Evolutionary conservation across 2,329 filamentous ascomycete species (phyloP), one percentile per base, ranked within the genome.

Genomic region (Xylaria polymorpha): DNA sequence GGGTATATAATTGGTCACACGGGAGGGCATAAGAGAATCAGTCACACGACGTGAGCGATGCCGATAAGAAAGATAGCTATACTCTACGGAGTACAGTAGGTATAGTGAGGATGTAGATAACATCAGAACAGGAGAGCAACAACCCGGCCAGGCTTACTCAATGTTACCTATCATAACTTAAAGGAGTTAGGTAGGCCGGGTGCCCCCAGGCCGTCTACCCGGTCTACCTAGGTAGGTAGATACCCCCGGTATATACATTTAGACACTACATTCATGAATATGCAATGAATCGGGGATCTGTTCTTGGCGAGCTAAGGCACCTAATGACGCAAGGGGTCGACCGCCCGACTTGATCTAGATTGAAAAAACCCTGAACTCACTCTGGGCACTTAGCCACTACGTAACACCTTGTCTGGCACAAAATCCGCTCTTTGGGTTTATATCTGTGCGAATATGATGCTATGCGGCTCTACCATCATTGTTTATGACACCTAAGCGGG

Each of bases 241-340:
- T 41, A 41, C 14, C 12, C 12, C 39, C 14, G 39, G 39, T 15
- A 41, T 15, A 41, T 41, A 41, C 14, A 15, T 41, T 14, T 43
- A 43, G 9, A 5, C 18, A 15, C 15, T 18, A 18, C 18, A 43
- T 44, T 8, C 22, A 29, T 25, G 1, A 29, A 50, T 37, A 35
- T 58, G 53, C 56, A 66, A 29, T 51, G 32, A 32, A 6, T 2
- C 15, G 32, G 18, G n/a, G 6, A 3, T 5, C 44, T 48, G 32
- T 59, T n/a, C 22, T 65, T 39, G 37, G 48, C 46, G 32, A 4
- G 57, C 48, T 50, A 66, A 37, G 35, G 35, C 10, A 9, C 35
- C 35, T 37, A 37, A 37, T 66, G 64, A 66, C 64, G 64, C 44
- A 63, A 22, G 18, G 20, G 46, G 6, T 55, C 3, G 25, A 4